Evolutionary conservation across 208 protist species (phyloP), one percentile per base, ranked within the genome.

Genomic region (Chromosphaera perkinsii): DNA sequence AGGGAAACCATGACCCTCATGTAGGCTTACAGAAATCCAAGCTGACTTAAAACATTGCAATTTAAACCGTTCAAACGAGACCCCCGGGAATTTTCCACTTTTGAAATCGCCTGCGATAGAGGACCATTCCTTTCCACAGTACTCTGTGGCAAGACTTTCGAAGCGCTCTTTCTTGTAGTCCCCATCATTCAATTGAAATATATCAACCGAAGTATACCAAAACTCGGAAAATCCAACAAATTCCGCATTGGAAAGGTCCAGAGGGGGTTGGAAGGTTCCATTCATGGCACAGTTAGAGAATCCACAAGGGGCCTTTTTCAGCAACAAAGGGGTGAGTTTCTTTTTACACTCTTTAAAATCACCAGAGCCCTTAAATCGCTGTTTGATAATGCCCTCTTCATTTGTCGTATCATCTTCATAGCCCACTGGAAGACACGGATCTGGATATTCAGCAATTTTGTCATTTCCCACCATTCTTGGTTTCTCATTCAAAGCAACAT

Each of bases 1-100:
- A 22, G 54, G 54, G 29, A 60, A 60, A 9, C 64, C 36, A 33
- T 63, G 48, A 10, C 64, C 64, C 20, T 62, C 24, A 35, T 69
- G 64, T 5, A 69, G 45, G 24, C 42, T 62, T 26, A 51, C 32
- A 12, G 48, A 43, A 27, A 69, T 51, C 64, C 64, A 69, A 24
- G 64, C 64, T 14, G 49, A 40, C 51, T 69, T 69, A 45, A 62
- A 69, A 51, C 64, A 69, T 51, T 69, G 64, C 27, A 35, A 29
- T 10, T 17, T 4, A 24, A 69, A 32, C 22, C 64, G 24, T 10
- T 48, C 29, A 26, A 49, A 12, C 20, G 9, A 17, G 31, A 61
- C 55, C 26, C 10, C 10, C 22, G 49, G 49, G 27, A 54, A 54
- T 14, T 17, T 60, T 42, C 54, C 54, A 45, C 40, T 42, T 14